These are phyloP conservation scores for Aspergillus arachidicola DNA, from an alignment of 2,329 filamentous ascomycete species.

Conservation along the genomic window DNA sequence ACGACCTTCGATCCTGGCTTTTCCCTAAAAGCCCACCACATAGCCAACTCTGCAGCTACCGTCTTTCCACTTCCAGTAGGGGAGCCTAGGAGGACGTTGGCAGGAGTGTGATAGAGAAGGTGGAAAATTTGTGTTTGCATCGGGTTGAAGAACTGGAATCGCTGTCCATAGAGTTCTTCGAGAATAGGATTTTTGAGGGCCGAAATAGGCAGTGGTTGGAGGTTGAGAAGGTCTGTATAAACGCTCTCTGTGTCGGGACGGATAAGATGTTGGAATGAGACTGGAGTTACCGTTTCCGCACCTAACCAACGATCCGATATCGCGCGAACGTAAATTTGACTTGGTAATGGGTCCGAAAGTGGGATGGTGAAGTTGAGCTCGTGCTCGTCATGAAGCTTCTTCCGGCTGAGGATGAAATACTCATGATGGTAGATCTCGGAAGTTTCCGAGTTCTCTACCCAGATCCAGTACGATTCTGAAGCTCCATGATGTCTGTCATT, in stretches of 20 bases:
- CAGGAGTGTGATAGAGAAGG: constrained; percentile 86
- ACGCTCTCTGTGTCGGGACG: constrained; percentile 96
- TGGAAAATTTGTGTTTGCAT: constrained; percentile 99
- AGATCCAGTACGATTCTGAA: constrained; percentile 96
- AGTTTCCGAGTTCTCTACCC: constrained; percentile 98
- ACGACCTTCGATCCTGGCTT: constrained; percentile 95
- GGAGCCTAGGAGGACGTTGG: constrained; percentile 91
- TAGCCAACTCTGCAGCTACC: constrained; percentile 90
- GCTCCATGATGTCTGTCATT: constrained; percentile 91
- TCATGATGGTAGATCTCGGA: constrained; percentile 98
- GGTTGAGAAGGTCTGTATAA: constrained; percentile 88
- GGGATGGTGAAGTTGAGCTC: constrained; percentile 98
- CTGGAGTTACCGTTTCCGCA: constrained; percentile 89
- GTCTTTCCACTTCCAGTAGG: constrained; percentile 98
- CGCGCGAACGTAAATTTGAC: constrained; percentile 92
- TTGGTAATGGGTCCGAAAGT: constrained; percentile 85
- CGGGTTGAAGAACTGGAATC: constrained; percentile 96
- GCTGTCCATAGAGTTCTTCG: constrained; percentile 83
- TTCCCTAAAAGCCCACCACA: constrained; percentile 99
- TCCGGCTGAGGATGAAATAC: constrained; percentile 88
- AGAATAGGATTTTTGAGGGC: constrained; percentile 84
- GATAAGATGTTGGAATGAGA: constrained; percentile 97
- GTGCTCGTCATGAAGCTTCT: constrained; percentile 92
- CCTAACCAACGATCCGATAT: constrained; percentile 96
- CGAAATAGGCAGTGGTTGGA: constrained; percentile 84